These are phyloP conservation scores for Aeschynomene evenia DNA, from an alignment of 306 rosid genomes.

Conservation along the genomic window DNA sequence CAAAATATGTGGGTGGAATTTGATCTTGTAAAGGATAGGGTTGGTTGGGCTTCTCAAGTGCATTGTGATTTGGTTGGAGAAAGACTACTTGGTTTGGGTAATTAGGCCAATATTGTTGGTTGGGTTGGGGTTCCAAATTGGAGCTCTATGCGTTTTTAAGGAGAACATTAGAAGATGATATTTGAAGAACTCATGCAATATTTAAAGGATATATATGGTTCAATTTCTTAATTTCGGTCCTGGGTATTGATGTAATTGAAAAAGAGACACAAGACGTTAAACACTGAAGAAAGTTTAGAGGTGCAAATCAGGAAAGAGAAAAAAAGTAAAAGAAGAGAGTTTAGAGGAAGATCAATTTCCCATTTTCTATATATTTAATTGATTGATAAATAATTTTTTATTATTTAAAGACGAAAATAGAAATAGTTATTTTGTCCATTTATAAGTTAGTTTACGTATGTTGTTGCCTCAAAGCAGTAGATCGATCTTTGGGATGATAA, in stretches of 20 bases:
- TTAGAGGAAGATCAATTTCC: no score
- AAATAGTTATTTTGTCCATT: no score
- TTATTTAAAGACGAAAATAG: no score
- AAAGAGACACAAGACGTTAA: neutral
- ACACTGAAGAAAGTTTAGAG: neutral
- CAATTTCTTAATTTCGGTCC: neutral
- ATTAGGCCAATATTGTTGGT: constrained; percentile 4
- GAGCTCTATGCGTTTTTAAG: neutral
- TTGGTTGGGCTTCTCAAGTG: constrained; percentile 56
- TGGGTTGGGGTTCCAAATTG: neutral
- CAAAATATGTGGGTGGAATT: constrained; percentile 85
- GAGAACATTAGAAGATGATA: neutral
- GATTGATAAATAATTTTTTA: no score
- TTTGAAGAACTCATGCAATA: neutral
- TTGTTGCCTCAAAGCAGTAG: no score
- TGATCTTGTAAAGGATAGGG: constrained; percentile 59
- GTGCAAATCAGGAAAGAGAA: no score
- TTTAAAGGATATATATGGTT: neutral
- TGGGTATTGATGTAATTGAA: neutral
- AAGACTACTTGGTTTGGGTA: constrained; percentile 36
- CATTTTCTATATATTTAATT: no score
- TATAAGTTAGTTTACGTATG: no score
- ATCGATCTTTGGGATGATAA: no score
- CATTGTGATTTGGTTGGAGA: constrained; percentile 62
- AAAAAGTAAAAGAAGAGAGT: no score